These are phyloP conservation scores for Plasmodium billcollinsi DNA, from an alignment of 169 alveolate species.

Conservation along the genomic window DNA sequence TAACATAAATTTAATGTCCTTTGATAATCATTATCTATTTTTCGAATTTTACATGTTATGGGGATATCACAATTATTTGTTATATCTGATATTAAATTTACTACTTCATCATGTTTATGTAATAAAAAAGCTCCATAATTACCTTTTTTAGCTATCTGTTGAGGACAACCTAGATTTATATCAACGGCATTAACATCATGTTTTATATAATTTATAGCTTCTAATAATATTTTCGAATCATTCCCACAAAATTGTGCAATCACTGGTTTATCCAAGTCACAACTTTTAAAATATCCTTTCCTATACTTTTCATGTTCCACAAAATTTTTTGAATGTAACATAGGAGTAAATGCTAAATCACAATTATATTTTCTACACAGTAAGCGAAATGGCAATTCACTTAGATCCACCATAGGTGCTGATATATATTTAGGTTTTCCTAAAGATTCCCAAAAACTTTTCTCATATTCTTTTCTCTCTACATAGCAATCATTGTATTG, in stretches of 20 bases:
- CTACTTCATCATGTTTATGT: conserved; percentile 89
- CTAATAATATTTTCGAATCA: conserved; percentile 88
- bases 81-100: conserved; percentile 86
- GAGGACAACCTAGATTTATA: conserved; percentile 95
- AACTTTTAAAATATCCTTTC: conserved; percentile 79
- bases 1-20: conserved; percentile 90
- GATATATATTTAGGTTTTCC: conserved; percentile 81
- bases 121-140: conserved; percentile 94
- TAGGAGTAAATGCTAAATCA: conserved; percentile 92
- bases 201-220: conserved; percentile 91
- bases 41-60: conserved; percentile 93
- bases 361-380: conserved; percentile 91
- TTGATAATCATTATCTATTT: conserved; percentile 88
- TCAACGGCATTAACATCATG: conserved; percentile 94
- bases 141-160: conserved; percentile 94
- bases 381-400: conserved; percentile 88
- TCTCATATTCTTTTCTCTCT: conserved; percentile 44
- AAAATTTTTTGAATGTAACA: conserved; percentile 92
- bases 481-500: background rate
- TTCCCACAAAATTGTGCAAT: conserved; percentile 94
- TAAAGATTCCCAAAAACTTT: conserved; percentile 80
- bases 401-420: conserved; percentile 87
- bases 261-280: conserved; percentile 83
- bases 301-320: conserved; percentile 82
- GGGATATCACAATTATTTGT: conserved; percentile 87